Base-by-base conservation (phyloP, 805 yeast genomes). In the Yamadazyma takamatsuzukensis region DNA sequence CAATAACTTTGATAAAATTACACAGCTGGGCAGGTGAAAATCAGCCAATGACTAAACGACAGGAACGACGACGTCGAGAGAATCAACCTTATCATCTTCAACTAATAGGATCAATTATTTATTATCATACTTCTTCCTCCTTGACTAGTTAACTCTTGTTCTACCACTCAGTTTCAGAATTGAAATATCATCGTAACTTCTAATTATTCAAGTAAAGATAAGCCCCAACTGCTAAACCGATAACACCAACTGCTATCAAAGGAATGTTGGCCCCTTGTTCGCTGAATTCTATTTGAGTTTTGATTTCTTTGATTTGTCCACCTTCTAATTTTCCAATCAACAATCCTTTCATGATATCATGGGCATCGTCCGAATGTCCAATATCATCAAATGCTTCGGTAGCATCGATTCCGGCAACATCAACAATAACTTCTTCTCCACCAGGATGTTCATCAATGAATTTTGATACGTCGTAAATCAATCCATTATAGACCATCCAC, bases 311-410 rank as follows among this genome's bases (percentile, higher is more conserved):
- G 27, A 52, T 40, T 25, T 75, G 74, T 24, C 73, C 72, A 29
- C 79, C 84, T 52, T 88, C 89, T 32, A 90, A 70, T 33, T 73
- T 80, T 45, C 98, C 98, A 38, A 93, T 73, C 46, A 74, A 68
- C 53, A 87, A 65, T 25, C 74, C 77, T 27, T 64, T 70, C 50
- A 93, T 68, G 47, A 82, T 70, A 49, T 82, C 93, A 48, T 80
- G 78, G 25, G 99, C 97, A 47, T 89, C 96, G 43, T 89, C 97
- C 21, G 97, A 87, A 65, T 93, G 99, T 21, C 99, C 99, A 55
- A 93, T 89, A 53, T 87, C 96, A 46, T 66, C 58, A 43, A 66
- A 67, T 3, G 68, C 70, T 45, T 64, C 71, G 30, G 71, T 67
- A 32, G 70, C 69, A 45, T 66, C 71, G 11, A 53, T 49, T 18